Conservation (phyloP, 2,329 filamentous ascomycete genomes). For the Hirsutella thompsonii region DNA sequence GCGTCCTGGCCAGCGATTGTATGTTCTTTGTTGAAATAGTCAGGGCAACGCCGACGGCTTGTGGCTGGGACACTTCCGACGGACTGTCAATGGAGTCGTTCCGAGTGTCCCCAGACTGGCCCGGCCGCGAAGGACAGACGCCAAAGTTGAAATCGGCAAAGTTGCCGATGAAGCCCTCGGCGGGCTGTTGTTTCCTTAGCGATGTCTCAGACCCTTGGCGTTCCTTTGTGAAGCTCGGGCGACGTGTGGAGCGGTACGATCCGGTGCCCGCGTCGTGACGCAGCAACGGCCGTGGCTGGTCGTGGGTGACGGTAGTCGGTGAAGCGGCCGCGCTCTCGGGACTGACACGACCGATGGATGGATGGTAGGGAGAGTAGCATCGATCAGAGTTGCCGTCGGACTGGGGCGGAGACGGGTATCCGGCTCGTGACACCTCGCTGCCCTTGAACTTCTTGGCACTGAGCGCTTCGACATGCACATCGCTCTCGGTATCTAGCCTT, state of each 20-base stretch:
- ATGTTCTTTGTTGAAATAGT: neutral
- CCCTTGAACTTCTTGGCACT: neutral
- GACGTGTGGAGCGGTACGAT: conserved; percentile 24
- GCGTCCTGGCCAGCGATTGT: neutral
- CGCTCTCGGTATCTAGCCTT: neutral
- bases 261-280: conserved; percentile 13
- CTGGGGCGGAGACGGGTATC: conserved; percentile 24
- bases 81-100: neutral
- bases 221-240: conserved; percentile 33
- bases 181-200: conserved; percentile 9
- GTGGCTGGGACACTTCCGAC: too few species aligned
- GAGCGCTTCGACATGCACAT: neutral
- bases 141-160: conserved; percentile 26
- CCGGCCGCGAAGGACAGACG: conserved; percentile 12
- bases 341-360: neutral
- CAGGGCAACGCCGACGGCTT: neutral
- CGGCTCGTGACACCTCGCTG: conserved; percentile 3
- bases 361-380: conserved; percentile 9
- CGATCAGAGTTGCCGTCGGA: conserved; percentile 17
- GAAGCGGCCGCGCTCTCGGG: conserved; percentile 15
- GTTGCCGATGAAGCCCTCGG: conserved; percentile 23
- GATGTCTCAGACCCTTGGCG: conserved; percentile 8
- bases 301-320: conserved; percentile 34
- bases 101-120: neutral
- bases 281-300: conserved; percentile 28